Evolutionary conservation across 208 protist genomes (phyloP).

Genomic region (Leishmania major): DNA sequence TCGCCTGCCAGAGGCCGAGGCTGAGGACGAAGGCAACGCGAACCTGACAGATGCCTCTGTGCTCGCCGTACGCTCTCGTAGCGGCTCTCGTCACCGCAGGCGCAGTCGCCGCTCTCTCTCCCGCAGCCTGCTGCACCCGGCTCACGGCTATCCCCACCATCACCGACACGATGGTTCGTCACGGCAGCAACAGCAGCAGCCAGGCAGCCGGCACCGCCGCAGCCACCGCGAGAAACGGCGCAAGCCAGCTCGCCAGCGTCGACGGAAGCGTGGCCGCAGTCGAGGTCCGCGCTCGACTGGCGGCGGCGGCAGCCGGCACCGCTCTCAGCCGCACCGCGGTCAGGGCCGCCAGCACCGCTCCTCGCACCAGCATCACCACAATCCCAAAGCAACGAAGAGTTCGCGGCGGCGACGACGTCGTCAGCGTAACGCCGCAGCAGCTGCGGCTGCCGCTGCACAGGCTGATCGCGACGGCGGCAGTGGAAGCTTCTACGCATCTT

Average conservation of each 20-base stretch:
- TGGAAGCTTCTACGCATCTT: not conserved
- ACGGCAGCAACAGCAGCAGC: constrained; percentile 10
- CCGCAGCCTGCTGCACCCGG: not conserved
- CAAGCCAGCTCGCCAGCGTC: constrained; percentile 33
- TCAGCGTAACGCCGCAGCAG: constrained; percentile 34
- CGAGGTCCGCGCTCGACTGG: constrained; percentile 31
- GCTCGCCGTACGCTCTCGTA: not conserved
- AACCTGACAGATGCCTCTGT: constrained; percentile 1
- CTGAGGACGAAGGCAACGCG: not conserved
- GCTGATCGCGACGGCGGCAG: constrained; percentile 1
- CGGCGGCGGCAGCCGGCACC: constrained; percentile 32
- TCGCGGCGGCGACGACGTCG: constrained; percentile 45
- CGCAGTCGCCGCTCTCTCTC: not conserved
- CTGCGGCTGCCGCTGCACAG: constrained; percentile 17
- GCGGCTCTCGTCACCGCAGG: constrained; percentile 7
- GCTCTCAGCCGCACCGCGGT: constrained; percentile 33
- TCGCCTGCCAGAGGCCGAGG: constrained; percentile 19
- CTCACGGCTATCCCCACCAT: constrained; percentile 6
- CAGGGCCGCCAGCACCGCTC: constrained; percentile 27
- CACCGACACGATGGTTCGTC: constrained; percentile 9
- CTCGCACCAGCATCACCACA: constrained; percentile 30
- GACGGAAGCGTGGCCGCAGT: constrained; percentile 30
- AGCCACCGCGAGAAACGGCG: constrained; percentile 34
- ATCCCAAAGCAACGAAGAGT: constrained; percentile 46
- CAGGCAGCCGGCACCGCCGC: constrained; percentile 24